Conservation (phyloP, 805 yeast genomes). For the Candida gorgasii region DNA sequence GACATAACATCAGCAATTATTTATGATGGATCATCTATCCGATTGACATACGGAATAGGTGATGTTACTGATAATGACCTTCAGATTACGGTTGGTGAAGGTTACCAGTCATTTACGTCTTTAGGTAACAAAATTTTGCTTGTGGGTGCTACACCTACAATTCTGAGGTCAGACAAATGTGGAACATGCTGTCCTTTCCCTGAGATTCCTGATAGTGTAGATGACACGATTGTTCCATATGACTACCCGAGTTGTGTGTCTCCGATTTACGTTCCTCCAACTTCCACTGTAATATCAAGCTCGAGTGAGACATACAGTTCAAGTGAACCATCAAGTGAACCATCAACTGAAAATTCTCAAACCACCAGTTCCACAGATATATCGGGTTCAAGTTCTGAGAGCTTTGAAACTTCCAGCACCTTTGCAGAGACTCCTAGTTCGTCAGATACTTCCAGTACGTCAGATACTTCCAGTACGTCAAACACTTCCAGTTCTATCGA, state of each 20-base stretch:
- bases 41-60: neutral
- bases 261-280: neutral
- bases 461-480: too few species aligned
- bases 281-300: constrained; percentile 1
- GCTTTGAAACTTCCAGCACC: neutral
- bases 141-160: constrained; percentile 8
- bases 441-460: too few species aligned
- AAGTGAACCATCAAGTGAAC: neutral
- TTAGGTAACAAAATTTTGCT: constrained; percentile 10
- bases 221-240: neutral
- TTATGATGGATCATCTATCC: constrained; percentile 1
- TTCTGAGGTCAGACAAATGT: constrained; percentile 18
- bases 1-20: constrained; percentile 8
- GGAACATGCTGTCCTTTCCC: constrained; percentile 16
- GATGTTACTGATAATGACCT: too few species aligned
- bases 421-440: neutral
- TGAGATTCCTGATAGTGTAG: constrained; percentile 14
- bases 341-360: neutral
- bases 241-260: constrained; percentile 2
- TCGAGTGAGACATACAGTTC: constrained; percentile 4
- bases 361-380: neutral
- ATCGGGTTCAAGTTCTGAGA: neutral
- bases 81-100: neutral
- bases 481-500: too few species aligned
- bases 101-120: constrained; percentile 5